phyloP scores from a whole-genome alignment of 139 green algal species.

The Tetraselmis chui region DNA sequence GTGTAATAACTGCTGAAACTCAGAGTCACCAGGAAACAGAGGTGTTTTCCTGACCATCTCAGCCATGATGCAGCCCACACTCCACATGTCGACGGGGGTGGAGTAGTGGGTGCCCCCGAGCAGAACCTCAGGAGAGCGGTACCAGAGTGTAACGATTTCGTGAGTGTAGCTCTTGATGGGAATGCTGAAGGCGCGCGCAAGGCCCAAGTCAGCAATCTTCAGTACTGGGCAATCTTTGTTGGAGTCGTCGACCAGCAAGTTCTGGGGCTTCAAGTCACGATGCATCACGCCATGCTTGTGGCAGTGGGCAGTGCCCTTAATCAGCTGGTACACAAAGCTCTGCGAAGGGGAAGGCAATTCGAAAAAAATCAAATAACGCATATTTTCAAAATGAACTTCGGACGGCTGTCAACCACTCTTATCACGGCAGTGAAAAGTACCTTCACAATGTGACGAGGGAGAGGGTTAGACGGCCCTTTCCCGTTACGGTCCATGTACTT shows the following conservation, averaged over 20 bases:
- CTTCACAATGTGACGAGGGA: conserved; percentile 61
- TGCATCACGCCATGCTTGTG: conserved; percentile 96
- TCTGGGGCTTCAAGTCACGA: conserved; percentile 97
- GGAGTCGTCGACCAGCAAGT: conserved; percentile 85
- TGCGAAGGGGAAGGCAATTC: too few species aligned
- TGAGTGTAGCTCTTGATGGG: conserved; percentile 98
- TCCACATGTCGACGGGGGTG: conserved; percentile 97
- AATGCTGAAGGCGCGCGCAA: conserved; percentile 92
- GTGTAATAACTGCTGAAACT: conserved; percentile 82
- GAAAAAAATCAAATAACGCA: too few species aligned
- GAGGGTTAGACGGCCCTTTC: conserved; percentile 60
- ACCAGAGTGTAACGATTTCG: conserved; percentile 99
- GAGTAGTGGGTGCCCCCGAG: conserved; percentile 92
- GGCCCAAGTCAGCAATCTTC: conserved; percentile 96
- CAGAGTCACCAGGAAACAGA: conserved; percentile 77
- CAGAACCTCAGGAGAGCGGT: conserved; percentile 95
- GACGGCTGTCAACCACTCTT: too few species aligned
- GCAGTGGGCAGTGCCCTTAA: conserved; percentile 88
- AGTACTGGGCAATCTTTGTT: conserved; percentile 43
- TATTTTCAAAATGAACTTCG: too few species aligned
- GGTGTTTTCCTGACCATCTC: conserved; percentile 63
- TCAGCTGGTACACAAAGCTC: conserved; percentile 95
- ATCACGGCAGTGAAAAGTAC: too few species aligned
- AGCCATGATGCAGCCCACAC: conserved; percentile 96
- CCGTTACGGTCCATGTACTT: conserved; percentile 95